phyloP scores from a whole-genome alignment of 2,329 filamentous ascomycete genomes.

The Ophiostoma montium region DNA sequence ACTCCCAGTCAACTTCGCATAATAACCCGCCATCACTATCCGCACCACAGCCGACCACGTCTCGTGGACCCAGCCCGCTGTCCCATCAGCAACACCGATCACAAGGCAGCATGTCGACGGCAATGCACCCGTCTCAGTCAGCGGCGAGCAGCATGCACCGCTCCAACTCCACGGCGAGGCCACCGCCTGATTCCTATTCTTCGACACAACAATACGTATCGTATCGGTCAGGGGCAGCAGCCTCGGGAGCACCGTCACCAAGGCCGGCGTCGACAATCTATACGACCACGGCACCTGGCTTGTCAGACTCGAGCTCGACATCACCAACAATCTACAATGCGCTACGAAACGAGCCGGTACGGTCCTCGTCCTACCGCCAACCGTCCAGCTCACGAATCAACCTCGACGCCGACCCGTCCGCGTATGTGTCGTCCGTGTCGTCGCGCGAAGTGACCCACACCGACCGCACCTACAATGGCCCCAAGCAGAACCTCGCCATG shows the following conservation, averaged over 20 bases:
- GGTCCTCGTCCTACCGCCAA: conserved; percentile 39
- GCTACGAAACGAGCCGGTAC: conserved; percentile 43
- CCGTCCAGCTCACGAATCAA: conserved; percentile 35
- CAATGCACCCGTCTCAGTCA: conserved; percentile 17
- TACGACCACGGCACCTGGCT: conserved; percentile 15
- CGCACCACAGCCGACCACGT: conserved; percentile 5
- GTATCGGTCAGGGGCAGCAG: conserved; percentile 8
- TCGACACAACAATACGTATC: conserved; percentile 10
- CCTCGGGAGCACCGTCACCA: conserved; percentile 11
- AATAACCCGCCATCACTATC: conserved; percentile 3
- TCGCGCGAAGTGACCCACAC: conserved; percentile 47
- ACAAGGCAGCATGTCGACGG: conserved; percentile 13
- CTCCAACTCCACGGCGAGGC: conserved; percentile 2
- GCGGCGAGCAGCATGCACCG: conserved; percentile 16
- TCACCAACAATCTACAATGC: conserved; percentile 12
- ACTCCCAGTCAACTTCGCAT: background rate
- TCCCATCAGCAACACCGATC: background rate
- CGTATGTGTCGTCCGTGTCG: conserved; percentile 46
- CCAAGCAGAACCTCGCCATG: conserved; percentile 34
- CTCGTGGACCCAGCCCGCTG: conserved; percentile 9
- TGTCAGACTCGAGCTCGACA: conserved; percentile 20
- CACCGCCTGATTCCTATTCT: conserved; percentile 7
- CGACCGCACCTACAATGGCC: conserved; percentile 17
- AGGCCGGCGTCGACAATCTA: conserved; percentile 22
- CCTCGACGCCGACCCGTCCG: conserved; percentile 37